A percentile compares a stretch with the other conserved stretches of the same genome.
These are phyloP conservation scores for Stemphylium beticola DNA, from an alignment of 2,329 filamentous ascomycete genomes.

Conservation along the genomic window DNA sequence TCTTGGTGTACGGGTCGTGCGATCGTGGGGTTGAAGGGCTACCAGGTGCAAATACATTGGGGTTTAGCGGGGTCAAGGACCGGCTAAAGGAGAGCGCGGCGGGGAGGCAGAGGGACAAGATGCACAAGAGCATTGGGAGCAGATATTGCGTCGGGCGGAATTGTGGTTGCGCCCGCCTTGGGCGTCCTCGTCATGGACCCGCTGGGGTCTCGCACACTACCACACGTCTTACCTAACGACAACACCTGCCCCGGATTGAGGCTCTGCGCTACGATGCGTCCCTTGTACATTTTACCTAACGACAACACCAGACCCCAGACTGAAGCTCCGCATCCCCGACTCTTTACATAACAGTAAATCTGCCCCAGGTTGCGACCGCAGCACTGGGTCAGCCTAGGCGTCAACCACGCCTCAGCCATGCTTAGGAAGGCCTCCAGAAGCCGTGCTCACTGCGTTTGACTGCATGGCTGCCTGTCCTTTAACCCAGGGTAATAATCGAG, in stretches of 20 bases:
- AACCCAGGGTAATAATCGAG: not conserved
- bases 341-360: conserved; percentile 10
- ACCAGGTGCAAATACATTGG: conserved; percentile 46
- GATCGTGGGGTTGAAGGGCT: too few species aligned
- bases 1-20: too few species aligned
- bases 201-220: not conserved
- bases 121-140: conserved; percentile 61
- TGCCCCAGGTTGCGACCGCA: conserved; percentile 10
- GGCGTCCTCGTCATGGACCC: not conserved
- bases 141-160: conserved; percentile 47
- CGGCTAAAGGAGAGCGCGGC: conserved; percentile 54
- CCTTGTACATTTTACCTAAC: conserved; percentile 9
- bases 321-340: conserved; percentile 1
- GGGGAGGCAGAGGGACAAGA: conserved; percentile 58
- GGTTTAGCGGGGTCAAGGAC: conserved; percentile 57
- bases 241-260: conserved; percentile 7
- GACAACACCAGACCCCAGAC: conserved; percentile 4
- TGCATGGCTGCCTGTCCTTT: not conserved
- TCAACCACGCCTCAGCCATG: not conserved
- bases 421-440: conserved; percentile 3
- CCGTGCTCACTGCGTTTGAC: not conserved
- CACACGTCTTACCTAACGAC: conserved; percentile 9
- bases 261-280: conserved; percentile 1
- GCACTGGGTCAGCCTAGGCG: conserved; percentile 8
- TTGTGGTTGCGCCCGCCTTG: not conserved